These are phyloP conservation scores for Melanomma pulvis-pyrius DNA, from an alignment of 495 filamentous ascomycete species.

Conservation along the genomic window DNA sequence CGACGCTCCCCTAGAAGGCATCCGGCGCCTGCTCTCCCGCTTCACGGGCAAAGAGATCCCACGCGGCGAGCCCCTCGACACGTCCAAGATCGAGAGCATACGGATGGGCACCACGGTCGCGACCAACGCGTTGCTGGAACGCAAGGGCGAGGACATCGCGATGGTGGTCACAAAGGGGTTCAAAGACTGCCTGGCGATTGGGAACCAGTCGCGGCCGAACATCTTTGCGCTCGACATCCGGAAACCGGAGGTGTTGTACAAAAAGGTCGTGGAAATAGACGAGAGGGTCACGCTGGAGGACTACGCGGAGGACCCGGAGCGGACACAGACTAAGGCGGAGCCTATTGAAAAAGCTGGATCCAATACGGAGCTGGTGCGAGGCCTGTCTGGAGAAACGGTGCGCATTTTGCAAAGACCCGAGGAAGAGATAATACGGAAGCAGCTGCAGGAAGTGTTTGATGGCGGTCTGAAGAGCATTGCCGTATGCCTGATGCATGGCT, in stretches of 20 bases:
- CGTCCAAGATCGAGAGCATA: conserved; percentile 68
- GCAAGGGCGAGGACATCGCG: conserved; percentile 91
- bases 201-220: conserved; percentile 51
- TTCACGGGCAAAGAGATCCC: conserved; percentile 77
- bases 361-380: conserved; percentile 61
- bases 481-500: conserved; percentile 79
- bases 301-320: conserved; percentile 78
- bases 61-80: conserved; percentile 80
- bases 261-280: conserved; percentile 51
- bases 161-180: conserved; percentile 93
- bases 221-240: conserved; percentile 54
- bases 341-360: conserved; percentile 51
- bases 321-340: conserved; percentile 55
- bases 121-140: conserved; percentile 70
- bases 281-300: conserved; percentile 70
- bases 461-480: conserved; percentile 70
- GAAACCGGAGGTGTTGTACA: conserved; percentile 53
- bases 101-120: conserved; percentile 55
- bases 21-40: conserved; percentile 82
- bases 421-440: conserved; percentile 53
- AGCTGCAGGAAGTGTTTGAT: conserved; percentile 63
- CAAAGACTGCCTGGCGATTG: conserved; percentile 81
- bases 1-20: conserved; percentile 65
- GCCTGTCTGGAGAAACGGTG: conserved; percentile 70
- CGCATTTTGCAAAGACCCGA: conserved; percentile 65